A percentile compares a stretch with the other conserved stretches of the same genome.
These are phyloP conservation scores for Corymbia maculata DNA, from an alignment of 345 rosid genomes.

Conservation along the genomic window DNA sequence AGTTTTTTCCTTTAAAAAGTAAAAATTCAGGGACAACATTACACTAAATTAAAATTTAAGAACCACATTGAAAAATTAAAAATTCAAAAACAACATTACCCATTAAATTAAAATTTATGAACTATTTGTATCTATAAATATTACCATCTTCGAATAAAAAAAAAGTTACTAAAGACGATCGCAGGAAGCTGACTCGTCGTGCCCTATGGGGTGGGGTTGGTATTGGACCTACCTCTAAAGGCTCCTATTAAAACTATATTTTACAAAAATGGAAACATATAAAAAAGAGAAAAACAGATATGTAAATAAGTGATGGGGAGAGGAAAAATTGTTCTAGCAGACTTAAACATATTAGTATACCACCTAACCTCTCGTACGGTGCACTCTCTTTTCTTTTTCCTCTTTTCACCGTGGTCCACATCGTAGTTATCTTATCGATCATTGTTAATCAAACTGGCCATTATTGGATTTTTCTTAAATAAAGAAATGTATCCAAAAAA, in stretches of 20 bases:
- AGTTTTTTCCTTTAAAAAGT: neutral
- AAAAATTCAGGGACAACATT: accelerated
- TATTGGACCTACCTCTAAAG: neutral
- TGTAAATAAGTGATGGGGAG: neutral
- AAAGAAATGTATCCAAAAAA: neutral
- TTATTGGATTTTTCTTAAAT: neutral
- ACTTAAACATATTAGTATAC: neutral
- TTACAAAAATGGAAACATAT: neutral
- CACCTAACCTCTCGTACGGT: neutral
- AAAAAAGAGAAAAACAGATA: neutral
- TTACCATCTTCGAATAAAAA: neutral
- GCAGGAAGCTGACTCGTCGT: neutral
- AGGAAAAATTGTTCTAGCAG: neutral
- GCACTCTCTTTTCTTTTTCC: neutral
- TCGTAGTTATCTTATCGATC: neutral
- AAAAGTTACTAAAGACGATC: neutral
- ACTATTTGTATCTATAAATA: neutral
- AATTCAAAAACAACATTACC: accelerated
- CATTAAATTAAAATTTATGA: accelerated
- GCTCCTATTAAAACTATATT: neutral
- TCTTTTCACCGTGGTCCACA: neutral
- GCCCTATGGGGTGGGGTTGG: neutral
- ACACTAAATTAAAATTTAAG: neutral
- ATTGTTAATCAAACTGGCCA: neutral
- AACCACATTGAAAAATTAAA: neutral